Conservation (phyloP, 106 monocot genomes). For the Narthecium ossifragum region DNA sequence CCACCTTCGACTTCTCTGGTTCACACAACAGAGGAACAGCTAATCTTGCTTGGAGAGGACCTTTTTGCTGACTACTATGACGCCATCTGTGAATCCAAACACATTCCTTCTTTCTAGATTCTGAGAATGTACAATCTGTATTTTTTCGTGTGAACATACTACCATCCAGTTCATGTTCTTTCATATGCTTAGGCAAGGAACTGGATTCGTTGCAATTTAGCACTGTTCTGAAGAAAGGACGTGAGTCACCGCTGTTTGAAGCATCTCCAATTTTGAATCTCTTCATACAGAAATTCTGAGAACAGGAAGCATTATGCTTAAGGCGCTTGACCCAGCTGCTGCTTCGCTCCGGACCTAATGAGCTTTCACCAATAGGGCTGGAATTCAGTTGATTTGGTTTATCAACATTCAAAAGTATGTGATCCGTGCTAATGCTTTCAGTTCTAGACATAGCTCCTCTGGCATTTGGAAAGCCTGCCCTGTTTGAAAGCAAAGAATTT, state of each 20-base stretch:
- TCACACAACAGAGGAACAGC: neutral
- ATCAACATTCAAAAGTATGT: constrained; percentile 3
- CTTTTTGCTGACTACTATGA: constrained; percentile 5
- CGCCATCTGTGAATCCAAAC: constrained; percentile 70
- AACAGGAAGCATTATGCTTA: constrained; percentile 9
- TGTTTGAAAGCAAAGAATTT: constrained; percentile 3
- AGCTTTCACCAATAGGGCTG: neutral
- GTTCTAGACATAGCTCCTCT: constrained; percentile 21
- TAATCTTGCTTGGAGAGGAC: neutral
- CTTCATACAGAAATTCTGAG: constrained; percentile 11
- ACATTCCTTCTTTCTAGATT: constrained; percentile 13
- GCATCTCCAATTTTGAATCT: constrained; percentile 22
- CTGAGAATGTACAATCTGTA: constrained; percentile 1
- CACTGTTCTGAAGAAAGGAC: constrained; percentile 11
- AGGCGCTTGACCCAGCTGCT: constrained; percentile 62
- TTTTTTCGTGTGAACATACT: neutral
- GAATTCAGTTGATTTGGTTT: constrained; percentile 4
- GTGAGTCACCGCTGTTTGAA: constrained; percentile 5
- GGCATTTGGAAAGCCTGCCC: neutral
- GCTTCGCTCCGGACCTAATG: constrained; percentile 11
- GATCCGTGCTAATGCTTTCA: constrained; percentile 20
- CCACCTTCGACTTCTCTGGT: constrained; percentile 10
- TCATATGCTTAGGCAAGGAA: constrained; percentile 10
- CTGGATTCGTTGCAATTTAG: constrained; percentile 25
- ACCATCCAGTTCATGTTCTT: constrained; percentile 10